A percentile compares a stretch with the other conserved stretches of the same genome.
phyloP scores from a whole-genome alignment of 2,329 filamentous ascomycete genomes.

The Thermothelomyces thermophilus region DNA sequence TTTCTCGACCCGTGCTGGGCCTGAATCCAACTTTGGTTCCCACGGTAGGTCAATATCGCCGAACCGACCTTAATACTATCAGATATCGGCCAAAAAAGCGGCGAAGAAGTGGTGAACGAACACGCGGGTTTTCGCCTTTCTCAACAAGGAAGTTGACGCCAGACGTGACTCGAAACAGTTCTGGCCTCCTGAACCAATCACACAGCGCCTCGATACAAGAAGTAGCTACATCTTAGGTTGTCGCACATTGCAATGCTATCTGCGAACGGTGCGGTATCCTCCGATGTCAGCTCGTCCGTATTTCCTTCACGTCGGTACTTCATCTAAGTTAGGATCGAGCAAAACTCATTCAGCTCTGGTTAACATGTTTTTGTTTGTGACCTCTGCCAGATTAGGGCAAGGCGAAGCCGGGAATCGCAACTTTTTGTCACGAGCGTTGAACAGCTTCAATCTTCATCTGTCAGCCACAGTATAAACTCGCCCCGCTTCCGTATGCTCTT shows the following conservation, averaged over 20 bases:
- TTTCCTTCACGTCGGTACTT: background rate
- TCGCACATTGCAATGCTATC: constrained; percentile 13
- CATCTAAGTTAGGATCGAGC: background rate
- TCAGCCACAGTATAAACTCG: constrained; percentile 5
- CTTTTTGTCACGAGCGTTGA: background rate
- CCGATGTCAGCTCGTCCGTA: constrained; percentile 1
- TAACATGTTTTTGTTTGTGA: too few relatives aligned
- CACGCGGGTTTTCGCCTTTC: constrained; percentile 12
- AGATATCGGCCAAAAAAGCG: constrained; percentile 25
- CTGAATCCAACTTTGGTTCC: constrained; percentile 13
- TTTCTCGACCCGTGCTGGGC: constrained; percentile 4
- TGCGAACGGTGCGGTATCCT: constrained; percentile 1
- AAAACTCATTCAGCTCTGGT: background rate
- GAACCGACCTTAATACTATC: constrained; percentile 16
- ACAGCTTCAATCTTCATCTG: too few relatives aligned
- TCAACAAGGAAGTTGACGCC: background rate
- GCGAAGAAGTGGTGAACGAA: constrained; percentile 12
- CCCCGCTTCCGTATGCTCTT: background rate
- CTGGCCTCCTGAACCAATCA: constrained; percentile 18
- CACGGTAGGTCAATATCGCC: constrained; percentile 22
- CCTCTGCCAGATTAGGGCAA: background rate
- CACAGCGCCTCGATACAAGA: constrained; percentile 11
- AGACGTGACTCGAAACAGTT: constrained; percentile 21
- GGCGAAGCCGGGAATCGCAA: background rate
- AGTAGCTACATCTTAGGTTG: constrained; percentile 12